These are phyloP conservation scores for Aspergillus persii DNA, from an alignment of 2,329 filamentous ascomycete genomes.

Conservation along the genomic window DNA sequence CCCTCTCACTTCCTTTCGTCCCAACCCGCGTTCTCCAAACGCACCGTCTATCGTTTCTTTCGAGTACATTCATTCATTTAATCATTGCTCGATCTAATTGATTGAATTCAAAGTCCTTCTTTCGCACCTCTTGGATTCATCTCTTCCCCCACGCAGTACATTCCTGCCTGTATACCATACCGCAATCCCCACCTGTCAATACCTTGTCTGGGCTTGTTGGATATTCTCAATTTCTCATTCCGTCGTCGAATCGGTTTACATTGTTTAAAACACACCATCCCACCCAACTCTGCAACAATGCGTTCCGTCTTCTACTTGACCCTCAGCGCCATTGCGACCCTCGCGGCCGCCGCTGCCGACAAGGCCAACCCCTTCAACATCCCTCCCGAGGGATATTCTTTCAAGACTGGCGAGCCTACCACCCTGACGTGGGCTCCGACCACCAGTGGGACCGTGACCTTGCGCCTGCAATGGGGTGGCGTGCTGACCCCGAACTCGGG, in stretches of 20 bases:
- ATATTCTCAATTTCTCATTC: neutral
- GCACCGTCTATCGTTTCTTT: neutral
- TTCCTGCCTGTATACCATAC: neutral
- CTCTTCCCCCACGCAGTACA: neutral
- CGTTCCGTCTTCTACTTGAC: constrained; percentile 43
- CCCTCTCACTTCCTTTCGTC: neutral
- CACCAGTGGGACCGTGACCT: constrained; percentile 51
- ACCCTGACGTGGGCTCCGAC: constrained; percentile 51
- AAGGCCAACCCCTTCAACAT: constrained; percentile 50
- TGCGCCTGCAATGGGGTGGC: constrained; percentile 49
- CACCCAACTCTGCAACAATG: constrained; percentile 38
- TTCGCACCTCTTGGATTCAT: neutral
- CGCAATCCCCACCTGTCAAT: neutral
- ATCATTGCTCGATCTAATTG: neutral
- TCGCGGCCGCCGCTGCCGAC: constrained; percentile 39
- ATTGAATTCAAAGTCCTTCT: neutral
- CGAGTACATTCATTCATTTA: neutral
- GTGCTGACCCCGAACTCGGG: constrained; percentile 43
- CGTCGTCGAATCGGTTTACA: neutral
- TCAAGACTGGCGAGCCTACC: constrained; percentile 47
- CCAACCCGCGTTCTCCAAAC: neutral
- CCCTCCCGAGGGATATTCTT: constrained; percentile 42
- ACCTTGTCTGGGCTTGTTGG: neutral
- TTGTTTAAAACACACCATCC: neutral
- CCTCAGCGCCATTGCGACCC: constrained; percentile 45